Conservation (phyloP, 2,329 filamentous ascomycete species). For the Ascosphaera apis region DNA sequence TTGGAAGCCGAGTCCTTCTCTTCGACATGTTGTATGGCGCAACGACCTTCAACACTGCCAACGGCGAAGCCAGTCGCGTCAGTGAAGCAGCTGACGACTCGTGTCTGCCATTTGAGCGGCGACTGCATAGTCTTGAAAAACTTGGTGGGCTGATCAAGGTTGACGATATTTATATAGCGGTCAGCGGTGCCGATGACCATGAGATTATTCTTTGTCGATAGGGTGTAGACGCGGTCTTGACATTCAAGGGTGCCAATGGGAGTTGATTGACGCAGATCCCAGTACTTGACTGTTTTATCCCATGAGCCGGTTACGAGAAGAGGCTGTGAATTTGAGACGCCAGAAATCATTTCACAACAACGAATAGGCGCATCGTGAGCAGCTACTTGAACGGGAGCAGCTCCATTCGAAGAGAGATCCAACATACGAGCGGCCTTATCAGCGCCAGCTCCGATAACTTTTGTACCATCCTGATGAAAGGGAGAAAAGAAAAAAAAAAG, state of each 20-base stretch:
- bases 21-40: conserved; percentile 94
- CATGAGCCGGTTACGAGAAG: conserved; percentile 70
- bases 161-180: conserved; percentile 86
- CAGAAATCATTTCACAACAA: conserved; percentile 55
- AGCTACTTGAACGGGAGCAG: conserved; percentile 43
- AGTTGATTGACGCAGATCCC: conserved; percentile 28
- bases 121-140: conserved; percentile 95
- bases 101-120: conserved; percentile 93
- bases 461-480: conserved; percentile 53
- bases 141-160: conserved; percentile 65
- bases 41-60: conserved; percentile 88
- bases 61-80: conserved; percentile 85
- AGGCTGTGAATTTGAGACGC: conserved; percentile 28
- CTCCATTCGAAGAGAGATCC: conserved; percentile 41
- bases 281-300: conserved; percentile 35
- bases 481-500: conserved; percentile 4
- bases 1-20: conserved; percentile 82
- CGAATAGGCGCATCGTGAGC: conserved; percentile 68
- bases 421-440: conserved; percentile 80
- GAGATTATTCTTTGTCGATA: conserved; percentile 75
- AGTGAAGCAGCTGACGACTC: conserved; percentile 82
- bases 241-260: conserved; percentile 25
- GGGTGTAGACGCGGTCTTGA: conserved; percentile 45
- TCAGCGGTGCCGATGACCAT: conserved; percentile 86
- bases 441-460: conserved; percentile 66